Evolutionary conservation across 169 alveolate genomes (phyloP).

Genomic region (Plasmodium knowlesi): DNA sequence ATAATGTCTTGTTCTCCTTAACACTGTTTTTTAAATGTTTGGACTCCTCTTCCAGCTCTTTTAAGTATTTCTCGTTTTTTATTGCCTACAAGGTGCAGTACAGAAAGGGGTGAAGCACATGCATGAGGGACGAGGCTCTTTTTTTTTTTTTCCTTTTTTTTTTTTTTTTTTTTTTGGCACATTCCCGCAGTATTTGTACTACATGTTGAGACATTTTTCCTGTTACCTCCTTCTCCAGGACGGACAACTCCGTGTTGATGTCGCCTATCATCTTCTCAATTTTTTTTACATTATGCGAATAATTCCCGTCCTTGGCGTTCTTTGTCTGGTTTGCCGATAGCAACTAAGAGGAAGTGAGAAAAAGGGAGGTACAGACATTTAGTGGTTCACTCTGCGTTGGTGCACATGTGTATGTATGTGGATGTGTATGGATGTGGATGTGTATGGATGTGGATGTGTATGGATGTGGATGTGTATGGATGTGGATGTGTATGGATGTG

Average conservation of each 20-base stretch:
- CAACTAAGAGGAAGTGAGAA: constrained; percentile 10
- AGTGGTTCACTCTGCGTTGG: background rate
- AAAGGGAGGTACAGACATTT: background rate
- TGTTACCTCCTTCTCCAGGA: constrained; percentile 60
- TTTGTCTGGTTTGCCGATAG: constrained; percentile 31
- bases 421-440: background rate
- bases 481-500: background rate
- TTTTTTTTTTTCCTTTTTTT: background rate
- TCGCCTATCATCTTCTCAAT: constrained; percentile 73
- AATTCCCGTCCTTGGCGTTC: constrained; percentile 50
- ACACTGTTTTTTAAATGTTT: constrained; percentile 19
- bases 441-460: background rate
- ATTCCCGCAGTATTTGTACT: background rate
- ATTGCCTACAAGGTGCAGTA: constrained; percentile 11
- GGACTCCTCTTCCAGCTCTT: constrained; percentile 60
- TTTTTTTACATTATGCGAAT: constrained; percentile 70
- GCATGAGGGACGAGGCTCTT: background rate
- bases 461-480: background rate
- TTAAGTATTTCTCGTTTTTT: constrained; percentile 58
- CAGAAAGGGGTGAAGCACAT: background rate
- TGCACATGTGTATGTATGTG: background rate
- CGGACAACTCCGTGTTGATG: constrained; percentile 42
- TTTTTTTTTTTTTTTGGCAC: too few relatives aligned
- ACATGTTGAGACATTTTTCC: background rate
- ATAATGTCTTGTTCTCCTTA: constrained; percentile 20